Evolutionary conservation across 83 land plant genomes (phyloP), one percentile per base, ranked within the genome.

Genomic region (Picea mariana): DNA sequence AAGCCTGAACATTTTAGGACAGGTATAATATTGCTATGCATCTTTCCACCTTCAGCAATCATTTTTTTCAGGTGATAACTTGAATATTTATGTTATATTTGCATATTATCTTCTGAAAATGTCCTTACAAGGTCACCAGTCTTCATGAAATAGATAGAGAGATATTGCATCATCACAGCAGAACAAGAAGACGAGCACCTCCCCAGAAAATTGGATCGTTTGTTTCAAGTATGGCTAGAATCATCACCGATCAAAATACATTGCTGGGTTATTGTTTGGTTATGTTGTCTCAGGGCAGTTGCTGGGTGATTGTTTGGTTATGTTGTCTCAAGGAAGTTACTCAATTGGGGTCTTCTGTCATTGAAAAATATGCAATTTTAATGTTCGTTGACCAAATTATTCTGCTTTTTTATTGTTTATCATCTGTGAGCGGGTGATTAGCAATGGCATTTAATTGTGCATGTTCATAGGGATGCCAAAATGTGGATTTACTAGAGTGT

Each of bases 351-450:
- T 75, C 26, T 47, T 75, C 59, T 75, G 49, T 75, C 59, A 75
- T 75, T 66, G 42, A 9, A 17, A 72, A 72, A 72, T 18, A 2
- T 44, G 58, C 52, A 72, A 42, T 44, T 3, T 72, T 20, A 6
- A 8, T 18, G 8, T 72, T 72, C 38, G 3, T 4, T 64, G 27
- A 38, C 63, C 49, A 81, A 62, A 15, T 8, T 64, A 58, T 65
- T 68, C 71, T 81, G 77, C 15, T 72, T 31, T 72, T 72, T 71
- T 9, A 60, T 81, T 67, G 15, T 23, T 27, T 60, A 11, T 60
- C 80, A 23, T 38, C 20, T 13, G 13, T 21, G 15, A 9, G 15
- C 9, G 8, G 79, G 12, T 21, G 9, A 17, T 31, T 18, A 18
- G 49, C 67, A 67, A 26, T 38, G 8, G 18, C 6, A 31, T 3